Evolutionary conservation across 495 filamentous ascomycete species (phyloP), one percentile per base, ranked within the genome.

Genomic region (Neurospora discreta): DNA sequence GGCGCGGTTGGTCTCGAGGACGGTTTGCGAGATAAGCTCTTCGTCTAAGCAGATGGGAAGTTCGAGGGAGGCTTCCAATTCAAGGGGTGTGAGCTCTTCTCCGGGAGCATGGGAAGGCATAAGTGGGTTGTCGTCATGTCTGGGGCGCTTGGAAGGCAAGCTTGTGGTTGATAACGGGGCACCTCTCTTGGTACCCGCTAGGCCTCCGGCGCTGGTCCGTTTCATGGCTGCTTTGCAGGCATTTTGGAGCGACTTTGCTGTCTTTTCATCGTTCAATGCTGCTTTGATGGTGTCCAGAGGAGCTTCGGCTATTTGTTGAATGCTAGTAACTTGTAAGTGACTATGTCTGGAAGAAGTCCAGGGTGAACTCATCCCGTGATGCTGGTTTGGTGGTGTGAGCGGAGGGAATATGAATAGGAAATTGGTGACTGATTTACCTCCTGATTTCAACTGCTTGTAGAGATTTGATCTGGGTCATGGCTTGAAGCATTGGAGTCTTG

Each of bases 1-100:
- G 15, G 93, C 93, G 42, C 93, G 84, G 77, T 95, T 96, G 11
- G 92, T 95, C 60, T 88, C 80, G 0, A 96, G 74, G 15, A 85
- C 80, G n/a, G 85, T 87, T 11, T 81, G 77, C 6, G 81, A 80
- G 13, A 95, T 85, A 41, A 85, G 81, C 30, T 89, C 86, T 76
- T 93, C 91, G 36, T 87, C 83, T 33, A 76, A 80, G 39, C 77
- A 80, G 5, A 84, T 75, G 0, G 92, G 92, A 4, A 96, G 83
- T 15, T 84, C 81, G 2, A 95, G 85, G 1, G 90, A 88, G 4
- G 81, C 82, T 82, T 95, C 92, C 39, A 89, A 81, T 43, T 90
- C 85, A 40, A 83, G 85, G 8, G 91, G 90, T n/a, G 84, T 85
- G 73, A 85, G 77, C 3, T 84, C 79, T 5, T 80, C 75, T 77